Evolutionary conservation across 23 red algal genomes (phyloP).

Genomic region (Gracilaria domingensis): DNA sequence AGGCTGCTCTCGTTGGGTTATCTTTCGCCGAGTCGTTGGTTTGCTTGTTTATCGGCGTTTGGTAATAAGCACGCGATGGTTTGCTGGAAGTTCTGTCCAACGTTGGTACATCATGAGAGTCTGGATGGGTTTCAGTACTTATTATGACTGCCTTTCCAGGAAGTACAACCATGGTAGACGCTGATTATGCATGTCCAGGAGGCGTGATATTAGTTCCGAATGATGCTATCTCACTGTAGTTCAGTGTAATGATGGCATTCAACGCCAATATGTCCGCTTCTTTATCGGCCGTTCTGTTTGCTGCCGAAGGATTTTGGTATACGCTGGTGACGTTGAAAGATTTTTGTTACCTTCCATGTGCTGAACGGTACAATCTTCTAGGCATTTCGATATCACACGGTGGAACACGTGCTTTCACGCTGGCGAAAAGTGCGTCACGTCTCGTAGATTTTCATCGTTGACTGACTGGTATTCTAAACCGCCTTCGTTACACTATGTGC

Average conservation of each 20-base stretch:
- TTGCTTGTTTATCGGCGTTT: neutral
- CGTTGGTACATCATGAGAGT: neutral
- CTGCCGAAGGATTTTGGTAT: slow-evolving; percentile 4
- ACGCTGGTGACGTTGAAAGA: slow-evolving; percentile 6
- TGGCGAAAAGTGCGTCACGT: slow-evolving; percentile 47
- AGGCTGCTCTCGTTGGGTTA: neutral
- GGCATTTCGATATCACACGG: neutral
- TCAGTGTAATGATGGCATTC: neutral
- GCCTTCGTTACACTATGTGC: slow-evolving; percentile 4
- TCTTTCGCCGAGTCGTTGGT: neutral
- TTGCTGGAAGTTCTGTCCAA: too few relatives aligned
- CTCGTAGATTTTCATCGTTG: neutral
- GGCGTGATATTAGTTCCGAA: neutral
- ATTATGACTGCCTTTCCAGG: neutral
- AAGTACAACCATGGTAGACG: neutral
- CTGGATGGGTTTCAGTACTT: neutral
- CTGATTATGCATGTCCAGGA: neutral
- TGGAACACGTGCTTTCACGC: slow-evolving; percentile 22
- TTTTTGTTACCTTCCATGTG: slow-evolving; percentile 19
- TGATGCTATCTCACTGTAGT: neutral
- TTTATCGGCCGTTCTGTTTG: neutral
- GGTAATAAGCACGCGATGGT: neutral
- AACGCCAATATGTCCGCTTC: neutral
- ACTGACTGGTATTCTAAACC: slow-evolving; percentile 61
- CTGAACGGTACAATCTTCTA: neutral